Evolutionary conservation across 371 early-diverging fungal species (phyloP).

Genomic region (Basidiobolus meristosporus): DNA sequence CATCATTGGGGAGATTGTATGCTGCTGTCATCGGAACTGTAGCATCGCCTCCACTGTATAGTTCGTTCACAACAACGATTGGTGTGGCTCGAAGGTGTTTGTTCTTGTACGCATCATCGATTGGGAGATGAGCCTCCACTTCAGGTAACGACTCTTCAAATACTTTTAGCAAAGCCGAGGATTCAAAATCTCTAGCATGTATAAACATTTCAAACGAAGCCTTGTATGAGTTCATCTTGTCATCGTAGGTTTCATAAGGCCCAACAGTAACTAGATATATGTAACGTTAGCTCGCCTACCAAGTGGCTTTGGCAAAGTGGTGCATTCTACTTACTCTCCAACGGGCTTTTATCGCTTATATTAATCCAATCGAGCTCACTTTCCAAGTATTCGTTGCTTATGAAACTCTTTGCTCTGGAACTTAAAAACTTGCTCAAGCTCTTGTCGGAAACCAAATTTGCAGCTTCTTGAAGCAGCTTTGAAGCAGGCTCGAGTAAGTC

Average conservation of each 20-base stretch:
- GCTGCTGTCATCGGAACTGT: conserved; percentile 59
- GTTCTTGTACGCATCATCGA: conserved; percentile 52
- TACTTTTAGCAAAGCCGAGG: conserved; percentile 35
- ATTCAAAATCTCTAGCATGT: conserved; percentile 51
- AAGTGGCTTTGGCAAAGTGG: too few relatives aligned
- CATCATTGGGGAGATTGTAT: conserved; percentile 72
- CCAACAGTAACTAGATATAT: conserved; percentile 55
- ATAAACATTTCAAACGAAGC: conserved; percentile 52
- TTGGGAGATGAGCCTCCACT: conserved; percentile 49
- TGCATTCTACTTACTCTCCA: too few relatives aligned
- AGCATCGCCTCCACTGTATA: conserved; percentile 53
- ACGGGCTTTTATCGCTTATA: conserved; percentile 28
- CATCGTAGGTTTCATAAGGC: conserved; percentile 67
- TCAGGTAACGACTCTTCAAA: conserved; percentile 43
- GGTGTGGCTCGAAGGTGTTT: conserved; percentile 42
- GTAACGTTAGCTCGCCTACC: too few relatives aligned
- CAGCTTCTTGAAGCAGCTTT: conserved; percentile 31
- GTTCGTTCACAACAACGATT: conserved; percentile 62
- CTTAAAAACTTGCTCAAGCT: conserved; percentile 31
- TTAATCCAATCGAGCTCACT: conserved; percentile 57
- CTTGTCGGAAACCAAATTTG: conserved; percentile 27
- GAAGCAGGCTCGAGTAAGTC: conserved; percentile 39
- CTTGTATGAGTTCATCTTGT: conserved; percentile 40
- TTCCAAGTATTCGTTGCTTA: conserved; percentile 37
- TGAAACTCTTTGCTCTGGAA: conserved; percentile 35